Evolutionary conservation across 2,329 filamentous ascomycete species (phyloP), one percentile per base, ranked within the genome.

Genomic region (Septoria linicola): DNA sequence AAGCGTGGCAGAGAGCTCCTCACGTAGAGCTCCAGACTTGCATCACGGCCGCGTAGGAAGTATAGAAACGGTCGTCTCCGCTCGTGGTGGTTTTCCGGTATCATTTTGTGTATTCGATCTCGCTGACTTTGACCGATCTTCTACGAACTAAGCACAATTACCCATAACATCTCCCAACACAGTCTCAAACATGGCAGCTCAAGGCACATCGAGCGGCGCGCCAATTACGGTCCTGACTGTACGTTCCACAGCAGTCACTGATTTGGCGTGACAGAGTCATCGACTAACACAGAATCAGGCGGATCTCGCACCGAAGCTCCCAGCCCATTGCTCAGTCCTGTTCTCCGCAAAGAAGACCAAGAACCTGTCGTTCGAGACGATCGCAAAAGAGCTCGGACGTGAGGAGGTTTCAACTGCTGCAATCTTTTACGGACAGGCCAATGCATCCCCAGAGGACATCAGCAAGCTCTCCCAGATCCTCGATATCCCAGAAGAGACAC

Each of bases 341-440:
- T 95, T 95, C 73, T 78, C 82, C 30, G 89, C 87, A 59, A 96
- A 96, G 73, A 84, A 88, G 41, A 68, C 73, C 49, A 86, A 87
- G 71, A 79, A 82, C 59, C 79, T 95, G 30, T 88, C 79, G 63
- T 96, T 96, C 67, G 88, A 89, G 68, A 73, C 81, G 36, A 90
- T 96, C 64, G 88, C 82, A 44, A 72, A 83, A 59, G 76, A 83
- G 23, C 78, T 96, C 49, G 84, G 83, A 57, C 87, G 90, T 58
- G 83, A 85, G 66, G 88, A 96, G 72, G 88, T 96, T 35, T 88
- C 89, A 34, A 82, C 87, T 3, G 91, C 91, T 2, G 90, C 90
- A 2, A 75, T 96, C 57, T 96, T 96, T 79, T 96, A 96, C 69
- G 91, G 91, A 23, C 89, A 93, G 69, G 83, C 87, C 4, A 82